A percentile compares a stretch with the other conserved stretches of the same genome.
These are phyloP conservation scores for Cruciata laevipes DNA, from an alignment of 257 asterid species.

Conservation along the genomic window DNA sequence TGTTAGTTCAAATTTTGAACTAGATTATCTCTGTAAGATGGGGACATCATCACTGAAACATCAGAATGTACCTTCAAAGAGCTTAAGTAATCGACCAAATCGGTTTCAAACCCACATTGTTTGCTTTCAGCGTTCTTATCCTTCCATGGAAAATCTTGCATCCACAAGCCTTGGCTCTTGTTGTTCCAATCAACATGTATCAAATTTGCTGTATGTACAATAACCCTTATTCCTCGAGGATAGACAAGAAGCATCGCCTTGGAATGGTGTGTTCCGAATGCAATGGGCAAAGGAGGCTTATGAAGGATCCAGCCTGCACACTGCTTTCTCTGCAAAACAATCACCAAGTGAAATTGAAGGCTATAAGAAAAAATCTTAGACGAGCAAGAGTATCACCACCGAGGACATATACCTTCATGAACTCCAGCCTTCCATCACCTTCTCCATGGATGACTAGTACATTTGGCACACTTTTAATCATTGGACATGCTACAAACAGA, in stretches of 20 bases:
- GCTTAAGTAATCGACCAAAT: conserved; percentile 70
- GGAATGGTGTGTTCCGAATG: conserved; percentile 98
- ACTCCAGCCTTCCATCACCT: conserved; percentile 77
- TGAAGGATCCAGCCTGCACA: conserved; percentile 80
- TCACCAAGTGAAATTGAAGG: conserved; percentile 22
- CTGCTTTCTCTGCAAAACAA: conserved; percentile 61
- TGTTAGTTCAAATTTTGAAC: neutral
- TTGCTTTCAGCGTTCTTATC: conserved; percentile 40
- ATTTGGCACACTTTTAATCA: conserved; percentile 56
- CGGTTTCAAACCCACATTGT: conserved; percentile 72
- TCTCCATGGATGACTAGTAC: conserved; percentile 91
- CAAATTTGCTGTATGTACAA: conserved; percentile 90
- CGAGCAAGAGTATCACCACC: conserved; percentile 17
- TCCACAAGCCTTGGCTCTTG: conserved; percentile 96
- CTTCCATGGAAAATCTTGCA: conserved; percentile 99
- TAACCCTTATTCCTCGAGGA: conserved; percentile 80
- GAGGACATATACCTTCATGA: conserved; percentile 67
- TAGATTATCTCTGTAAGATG: neutral
- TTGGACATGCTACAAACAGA: conserved; percentile 59
- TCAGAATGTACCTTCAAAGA: conserved; percentile 54
- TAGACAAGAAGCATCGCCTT: conserved; percentile 95
- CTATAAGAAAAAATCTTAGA: conserved; percentile 17
- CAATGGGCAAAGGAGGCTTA: conserved; percentile 93
- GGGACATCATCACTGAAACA: neutral
- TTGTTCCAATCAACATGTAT: conserved; percentile 93